These are phyloP conservation scores for Cynanchum wilfordii DNA, from an alignment of 257 asterid genomes.

Conservation along the genomic window DNA sequence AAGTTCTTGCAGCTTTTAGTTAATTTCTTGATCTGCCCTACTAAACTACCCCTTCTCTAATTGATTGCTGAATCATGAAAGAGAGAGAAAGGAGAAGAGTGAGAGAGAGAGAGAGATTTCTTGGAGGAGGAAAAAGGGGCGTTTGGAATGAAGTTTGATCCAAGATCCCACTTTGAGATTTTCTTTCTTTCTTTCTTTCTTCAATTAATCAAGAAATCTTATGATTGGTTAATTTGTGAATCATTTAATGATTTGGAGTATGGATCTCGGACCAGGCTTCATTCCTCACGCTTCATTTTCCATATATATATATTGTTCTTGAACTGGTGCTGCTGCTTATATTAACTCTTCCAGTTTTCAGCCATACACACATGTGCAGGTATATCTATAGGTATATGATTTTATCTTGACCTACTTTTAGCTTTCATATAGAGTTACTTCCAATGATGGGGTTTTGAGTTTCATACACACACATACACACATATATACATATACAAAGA, in stretches of 20 bases:
- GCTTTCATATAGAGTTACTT: background rate
- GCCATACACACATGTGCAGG: no score
- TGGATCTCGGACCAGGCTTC: conserved; percentile 97
- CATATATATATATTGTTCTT: no score
- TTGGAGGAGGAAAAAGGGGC: conserved; percentile 33
- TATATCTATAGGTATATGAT: background rate
- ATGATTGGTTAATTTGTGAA: background rate
- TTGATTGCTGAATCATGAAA: conserved; percentile 45
- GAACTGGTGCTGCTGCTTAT: background rate
- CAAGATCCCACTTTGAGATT: conserved; percentile 26
- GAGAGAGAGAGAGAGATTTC: conserved; percentile 7
- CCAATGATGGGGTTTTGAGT: background rate
- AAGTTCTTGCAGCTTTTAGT: conserved; percentile 34
- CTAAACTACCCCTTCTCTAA: background rate
- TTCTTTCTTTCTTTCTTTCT: no score
- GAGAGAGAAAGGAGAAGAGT: conserved; percentile 7
- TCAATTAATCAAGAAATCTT: background rate
- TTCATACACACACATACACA: background rate
- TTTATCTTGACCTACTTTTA: background rate
- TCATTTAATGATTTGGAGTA: background rate
- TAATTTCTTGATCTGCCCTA: background rate
- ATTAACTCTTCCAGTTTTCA: no score
- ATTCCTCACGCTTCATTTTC: conserved; percentile 51
- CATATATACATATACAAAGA: background rate
- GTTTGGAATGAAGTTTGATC: conserved; percentile 86